Base-by-base conservation (phyloP, 176 grass and related monocot species). In the Oryza punctata region DNA sequence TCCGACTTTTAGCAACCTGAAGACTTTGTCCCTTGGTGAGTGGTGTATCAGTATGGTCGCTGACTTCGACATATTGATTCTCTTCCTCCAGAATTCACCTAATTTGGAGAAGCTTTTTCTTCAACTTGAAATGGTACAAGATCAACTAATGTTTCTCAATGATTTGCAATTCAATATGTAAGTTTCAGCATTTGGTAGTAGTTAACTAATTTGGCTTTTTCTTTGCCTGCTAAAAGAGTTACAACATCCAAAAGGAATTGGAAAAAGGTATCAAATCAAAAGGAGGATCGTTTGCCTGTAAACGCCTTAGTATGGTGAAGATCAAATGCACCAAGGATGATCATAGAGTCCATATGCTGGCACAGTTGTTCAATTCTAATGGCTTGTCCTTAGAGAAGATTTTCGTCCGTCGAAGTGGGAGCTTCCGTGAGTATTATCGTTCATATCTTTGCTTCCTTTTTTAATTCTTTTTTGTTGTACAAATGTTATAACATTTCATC, bases 21-120 rank as follows among this genome's bases (percentile, higher is more conserved):
- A 86, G 76, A 79, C 68, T 38, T 79, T 86, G 76, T 60, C 76
- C 84, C 76, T 86, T 72, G 84, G 84, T 65, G 84, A 86, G 2
- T 86, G 76, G 84, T 85, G 84, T 65, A 79, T 85, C 75, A 86
- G 76, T 73, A 40, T 43, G 11, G 84, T 10, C 72, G 84, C 68
- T 40, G 29, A 86, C 44, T 79, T 86, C 16, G 68, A 86, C 68
- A 49, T 79, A 64, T 47, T 86, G 65, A 18, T 86, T 79, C 29
- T 16, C 68, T 66, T 86, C 26, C 76, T 86, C 65, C 84, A 73
- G 68, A 76, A 79, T 79, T 40, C 68, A 27, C 76, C 76, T 65
- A 65, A 63, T 21, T 18, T 85, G 54, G 75, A 72, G 67, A 72
- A 79, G 68, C 84, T 85, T 26, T 85, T 72, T 47, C 67, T 79